phyloP scores from a whole-genome alignment of 1,284 basidiomycete genomes.

The Wallemia mellicola region DNA sequence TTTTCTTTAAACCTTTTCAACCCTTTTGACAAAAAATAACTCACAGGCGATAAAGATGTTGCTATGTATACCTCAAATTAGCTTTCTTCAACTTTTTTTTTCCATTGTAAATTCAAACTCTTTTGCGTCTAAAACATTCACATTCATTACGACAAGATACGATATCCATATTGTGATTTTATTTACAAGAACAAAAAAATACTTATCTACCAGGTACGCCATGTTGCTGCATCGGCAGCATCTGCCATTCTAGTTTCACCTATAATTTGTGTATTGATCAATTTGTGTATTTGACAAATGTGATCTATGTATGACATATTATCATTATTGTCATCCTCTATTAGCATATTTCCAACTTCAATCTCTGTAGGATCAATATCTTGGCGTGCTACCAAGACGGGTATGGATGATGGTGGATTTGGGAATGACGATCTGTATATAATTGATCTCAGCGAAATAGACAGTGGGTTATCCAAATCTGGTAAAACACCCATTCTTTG shows the following conservation, averaged over 20 bases:
- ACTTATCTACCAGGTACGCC: not conserved
- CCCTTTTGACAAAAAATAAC: not conserved
- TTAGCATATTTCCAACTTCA: constrained; percentile 84
- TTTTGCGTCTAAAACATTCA: too few relatives aligned
- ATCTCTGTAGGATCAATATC: constrained; percentile 80
- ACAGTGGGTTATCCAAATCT: not conserved
- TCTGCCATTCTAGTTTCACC: not conserved
- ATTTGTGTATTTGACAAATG: not conserved
- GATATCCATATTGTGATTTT: too few relatives aligned
- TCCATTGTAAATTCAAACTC: not conserved
- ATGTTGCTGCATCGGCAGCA: not conserved
- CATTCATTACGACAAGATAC: too few relatives aligned
- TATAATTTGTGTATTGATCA: not conserved
- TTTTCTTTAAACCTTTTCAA: not conserved
- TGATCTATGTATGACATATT: constrained; percentile 30
- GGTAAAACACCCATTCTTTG: constrained; percentile 26
- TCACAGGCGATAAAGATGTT: not conserved
- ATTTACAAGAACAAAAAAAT: too few relatives aligned
- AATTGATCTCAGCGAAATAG: not conserved
- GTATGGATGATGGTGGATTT: constrained; percentile 16
- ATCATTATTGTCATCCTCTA: constrained; percentile 92
- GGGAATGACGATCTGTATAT: not conserved
- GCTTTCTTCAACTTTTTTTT: not conserved
- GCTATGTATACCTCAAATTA: constrained; percentile 1
- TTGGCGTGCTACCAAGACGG: constrained; percentile 58